Conservation (phyloP, 2,329 filamentous ascomycete species). For the Clathrospora elynae region DNA sequence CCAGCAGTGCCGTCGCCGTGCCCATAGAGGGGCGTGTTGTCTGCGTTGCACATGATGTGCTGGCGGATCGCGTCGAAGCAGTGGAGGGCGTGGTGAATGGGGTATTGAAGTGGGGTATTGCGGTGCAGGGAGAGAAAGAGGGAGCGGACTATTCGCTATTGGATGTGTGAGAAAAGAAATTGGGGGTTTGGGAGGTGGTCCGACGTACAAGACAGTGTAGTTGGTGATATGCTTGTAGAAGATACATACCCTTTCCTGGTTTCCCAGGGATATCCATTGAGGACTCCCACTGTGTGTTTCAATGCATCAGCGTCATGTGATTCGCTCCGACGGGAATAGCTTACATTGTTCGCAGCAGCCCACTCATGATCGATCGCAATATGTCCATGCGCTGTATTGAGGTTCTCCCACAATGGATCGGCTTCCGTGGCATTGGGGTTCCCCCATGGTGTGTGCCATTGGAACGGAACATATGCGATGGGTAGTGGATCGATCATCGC, state of each 20-base stretch:
- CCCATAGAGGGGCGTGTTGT: conserved; percentile 24
- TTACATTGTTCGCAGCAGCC: conserved; percentile 22
- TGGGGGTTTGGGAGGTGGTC: too few relatives aligned
- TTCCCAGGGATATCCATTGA: conserved; percentile 12
- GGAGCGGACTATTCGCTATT: conserved; percentile 10
- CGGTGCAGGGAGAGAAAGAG: conserved; percentile 4
- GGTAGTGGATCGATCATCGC: conserved; percentile 7
- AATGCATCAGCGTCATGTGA: neutral
- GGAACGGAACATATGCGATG: conserved; percentile 4
- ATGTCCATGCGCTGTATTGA: conserved; percentile 34
- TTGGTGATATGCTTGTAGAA: conserved; percentile 25
- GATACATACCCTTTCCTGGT: conserved; percentile 16
- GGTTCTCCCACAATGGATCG: conserved; percentile 30
- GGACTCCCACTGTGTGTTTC: conserved; percentile 2
- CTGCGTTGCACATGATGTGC: conserved; percentile 26
- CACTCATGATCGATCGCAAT: conserved; percentile 33
- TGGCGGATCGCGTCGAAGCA: conserved; percentile 25
- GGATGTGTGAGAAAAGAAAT: neutral
- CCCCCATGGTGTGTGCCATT: conserved; percentile 13
- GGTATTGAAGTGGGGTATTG: conserved; percentile 9
- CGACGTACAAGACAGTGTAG: conserved; percentile 25
- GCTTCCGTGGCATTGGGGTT: conserved; percentile 17
- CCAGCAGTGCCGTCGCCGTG: conserved; percentile 20
- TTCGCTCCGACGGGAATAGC: conserved; percentile 9
- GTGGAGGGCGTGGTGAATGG: conserved; percentile 13